phyloP scores from a whole-genome alignment of 176 grass and related monocot genomes.

The Hordeum marinum region DNA sequence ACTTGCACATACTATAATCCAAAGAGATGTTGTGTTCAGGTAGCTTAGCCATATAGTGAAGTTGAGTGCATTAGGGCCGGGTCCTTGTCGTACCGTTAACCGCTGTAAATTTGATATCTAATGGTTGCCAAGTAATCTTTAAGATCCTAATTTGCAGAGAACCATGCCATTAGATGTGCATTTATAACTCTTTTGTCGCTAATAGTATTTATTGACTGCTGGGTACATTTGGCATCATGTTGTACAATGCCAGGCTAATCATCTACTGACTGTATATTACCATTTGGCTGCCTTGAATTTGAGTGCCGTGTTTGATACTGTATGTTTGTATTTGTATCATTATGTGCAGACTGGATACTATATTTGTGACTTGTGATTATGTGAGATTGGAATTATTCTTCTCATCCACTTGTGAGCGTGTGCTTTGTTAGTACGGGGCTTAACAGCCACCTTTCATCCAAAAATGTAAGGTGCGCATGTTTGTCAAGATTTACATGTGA shows the following conservation, averaged over 20 bases:
- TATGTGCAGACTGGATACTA: not conserved
- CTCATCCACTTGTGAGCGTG: not conserved
- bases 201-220: slow-evolving; percentile 12
- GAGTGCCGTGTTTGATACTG: not conserved
- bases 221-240: not conserved
- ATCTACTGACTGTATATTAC: not conserved
- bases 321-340: not conserved
- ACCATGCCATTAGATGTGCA: not conserved
- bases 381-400: not conserved
- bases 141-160: slow-evolving; percentile 14
- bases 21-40: slow-evolving; percentile 31
- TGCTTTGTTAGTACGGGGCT: not conserved
- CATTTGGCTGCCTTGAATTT: not conserved
- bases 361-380: not conserved
- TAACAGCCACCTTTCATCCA: not conserved
- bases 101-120: slow-evolving; percentile 26
- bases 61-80: slow-evolving; percentile 25
- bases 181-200: not conserved
- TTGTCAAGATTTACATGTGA: not conserved
- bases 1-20: slow-evolving; percentile 51
- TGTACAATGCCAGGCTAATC: not conserved
- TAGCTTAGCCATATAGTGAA: slow-evolving; percentile 39
- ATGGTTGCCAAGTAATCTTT: slow-evolving; percentile 15
- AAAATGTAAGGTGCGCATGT: not conserved
- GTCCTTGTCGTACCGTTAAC: slow-evolving; percentile 22